Conservation (phyloP, 2,329 filamentous ascomycete genomes). For the Colletotrichum ledebouriae region DNA sequence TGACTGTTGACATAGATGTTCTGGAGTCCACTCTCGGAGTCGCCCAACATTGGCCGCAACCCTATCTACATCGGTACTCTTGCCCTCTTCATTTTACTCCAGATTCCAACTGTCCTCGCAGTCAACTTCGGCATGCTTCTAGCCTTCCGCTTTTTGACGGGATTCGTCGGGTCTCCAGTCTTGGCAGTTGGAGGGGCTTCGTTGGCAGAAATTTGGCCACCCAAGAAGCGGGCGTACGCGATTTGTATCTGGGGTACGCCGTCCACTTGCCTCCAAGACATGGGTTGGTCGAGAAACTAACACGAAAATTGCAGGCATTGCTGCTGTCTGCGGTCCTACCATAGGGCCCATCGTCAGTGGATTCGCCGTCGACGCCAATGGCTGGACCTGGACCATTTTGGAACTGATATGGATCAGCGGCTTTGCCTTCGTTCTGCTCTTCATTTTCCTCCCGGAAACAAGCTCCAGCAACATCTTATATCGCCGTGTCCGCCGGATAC, state of each 20-base stretch:
- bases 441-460: slow-evolving; percentile 47
- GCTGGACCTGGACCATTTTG: slow-evolving; percentile 47
- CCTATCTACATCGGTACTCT: slow-evolving; percentile 38
- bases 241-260: slow-evolving; percentile 24
- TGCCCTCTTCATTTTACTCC: slow-evolving; percentile 30
- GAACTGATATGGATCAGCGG: slow-evolving; percentile 45
- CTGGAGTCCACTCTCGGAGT: slow-evolving; percentile 37
- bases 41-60: slow-evolving; percentile 36
- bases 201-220: slow-evolving; percentile 38
- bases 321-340: slow-evolving; percentile 31
- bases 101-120: slow-evolving; percentile 21
- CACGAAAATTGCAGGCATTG: neutral
- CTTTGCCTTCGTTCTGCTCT: slow-evolving; percentile 42
- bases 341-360: slow-evolving; percentile 32
- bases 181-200: slow-evolving; percentile 38
- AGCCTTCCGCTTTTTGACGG: slow-evolving; percentile 35
- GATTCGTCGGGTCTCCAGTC: slow-evolving; percentile 38
- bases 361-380: slow-evolving; percentile 32
- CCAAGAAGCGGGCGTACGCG: slow-evolving; percentile 34
- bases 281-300: neutral
- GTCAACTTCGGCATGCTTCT: slow-evolving; percentile 34
- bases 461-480: slow-evolving; percentile 45
- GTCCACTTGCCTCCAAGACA: too few species aligned
- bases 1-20: slow-evolving; percentile 23
- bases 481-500: slow-evolving; percentile 42